Conservation (phyloP, 345 rosid genomes). For the Lepidium africanum region DNA sequence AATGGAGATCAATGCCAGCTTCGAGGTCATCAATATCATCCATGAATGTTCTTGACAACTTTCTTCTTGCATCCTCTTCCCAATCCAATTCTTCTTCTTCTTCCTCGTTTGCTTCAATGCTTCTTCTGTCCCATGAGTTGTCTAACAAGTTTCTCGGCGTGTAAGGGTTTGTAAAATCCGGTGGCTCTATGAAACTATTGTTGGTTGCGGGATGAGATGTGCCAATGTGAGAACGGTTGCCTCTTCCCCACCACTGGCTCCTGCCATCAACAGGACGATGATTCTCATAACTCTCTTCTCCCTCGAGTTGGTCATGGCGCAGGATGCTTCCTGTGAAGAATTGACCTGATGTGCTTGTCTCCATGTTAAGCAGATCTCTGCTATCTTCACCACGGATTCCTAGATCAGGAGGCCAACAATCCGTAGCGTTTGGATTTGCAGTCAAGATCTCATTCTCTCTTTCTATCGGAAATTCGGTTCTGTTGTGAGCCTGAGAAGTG, state of each 20-base stretch:
- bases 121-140: conserved; percentile 21
- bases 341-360: conserved; percentile 63
- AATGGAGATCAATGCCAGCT: conserved; percentile 58
- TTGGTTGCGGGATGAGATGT: conserved; percentile 30
- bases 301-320: conserved; percentile 39
- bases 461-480: conserved; percentile 16
- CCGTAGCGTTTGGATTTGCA: conserved; percentile 28
- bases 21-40: conserved; percentile 45
- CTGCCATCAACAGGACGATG: conserved; percentile 29
- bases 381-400: conserved; percentile 20
- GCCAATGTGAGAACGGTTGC: conserved; percentile 16
- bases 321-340: conserved; percentile 62
- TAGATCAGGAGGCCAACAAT: conserved; percentile 47
- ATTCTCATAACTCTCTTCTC: conserved; percentile 25
- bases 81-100: conserved; percentile 38
- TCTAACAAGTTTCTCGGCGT: conserved; percentile 18
- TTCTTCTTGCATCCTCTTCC: conserved; percentile 31
- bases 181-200: conserved; percentile 66
- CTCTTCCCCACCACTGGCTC: conserved; percentile 87
- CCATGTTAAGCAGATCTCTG: conserved; percentile 48
- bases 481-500: conserved; percentile 38
- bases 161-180: conserved; percentile 32
- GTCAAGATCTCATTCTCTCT: conserved; percentile 23
- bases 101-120: conserved; percentile 33
- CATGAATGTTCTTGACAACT: conserved; percentile 34